Percentiles rank a stretch among this genome's conserved stretches.
These are phyloP conservation scores for Colletotrichum filicis DNA, from an alignment of 2,329 filamentous ascomycete species.

Conservation along the genomic window DNA sequence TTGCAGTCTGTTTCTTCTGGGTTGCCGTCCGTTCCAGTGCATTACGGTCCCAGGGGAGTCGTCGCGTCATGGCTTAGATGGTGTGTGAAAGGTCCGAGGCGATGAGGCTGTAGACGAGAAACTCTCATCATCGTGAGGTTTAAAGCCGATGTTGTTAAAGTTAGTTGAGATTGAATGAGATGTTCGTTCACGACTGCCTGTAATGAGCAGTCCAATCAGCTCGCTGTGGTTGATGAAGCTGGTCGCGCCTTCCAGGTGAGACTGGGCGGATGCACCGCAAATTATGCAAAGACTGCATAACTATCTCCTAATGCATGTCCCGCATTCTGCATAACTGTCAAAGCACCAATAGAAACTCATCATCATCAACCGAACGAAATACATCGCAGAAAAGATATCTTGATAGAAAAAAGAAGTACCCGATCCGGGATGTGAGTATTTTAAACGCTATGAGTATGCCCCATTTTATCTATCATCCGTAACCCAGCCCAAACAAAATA, in stretches of 20 bases:
- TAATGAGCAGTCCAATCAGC: background rate
- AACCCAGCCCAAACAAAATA: background rate
- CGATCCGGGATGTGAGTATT: slow-evolving; percentile 27
- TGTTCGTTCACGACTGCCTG: background rate
- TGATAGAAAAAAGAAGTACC: slow-evolving; percentile 16
- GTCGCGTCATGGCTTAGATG: slow-evolving; percentile 57
- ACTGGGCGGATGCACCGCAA: background rate
- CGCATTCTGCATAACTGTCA: background rate
- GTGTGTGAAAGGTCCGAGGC: background rate
- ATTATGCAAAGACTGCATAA: background rate
- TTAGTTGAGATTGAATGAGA: background rate
- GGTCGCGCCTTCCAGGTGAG: background rate
- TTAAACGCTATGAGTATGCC: slow-evolving; percentile 23
- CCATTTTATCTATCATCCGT: slow-evolving; percentile 31
- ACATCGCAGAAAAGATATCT: background rate
- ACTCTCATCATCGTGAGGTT: background rate
- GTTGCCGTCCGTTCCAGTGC: background rate
- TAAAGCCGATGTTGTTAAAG: background rate
- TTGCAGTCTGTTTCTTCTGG: background rate
- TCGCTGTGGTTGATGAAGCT: too few relatives aligned
- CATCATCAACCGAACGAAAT: background rate
- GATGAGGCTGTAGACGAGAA: background rate
- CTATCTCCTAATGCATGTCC: background rate
- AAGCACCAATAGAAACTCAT: too few relatives aligned
- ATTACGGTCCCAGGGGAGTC: slow-evolving; percentile 55